Percentiles rank a stretch among this genome's conserved stretches.
These are phyloP conservation scores for Suillus spraguei DNA, from an alignment of 768 basidiomycete genomes.

Conservation along the genomic window DNA sequence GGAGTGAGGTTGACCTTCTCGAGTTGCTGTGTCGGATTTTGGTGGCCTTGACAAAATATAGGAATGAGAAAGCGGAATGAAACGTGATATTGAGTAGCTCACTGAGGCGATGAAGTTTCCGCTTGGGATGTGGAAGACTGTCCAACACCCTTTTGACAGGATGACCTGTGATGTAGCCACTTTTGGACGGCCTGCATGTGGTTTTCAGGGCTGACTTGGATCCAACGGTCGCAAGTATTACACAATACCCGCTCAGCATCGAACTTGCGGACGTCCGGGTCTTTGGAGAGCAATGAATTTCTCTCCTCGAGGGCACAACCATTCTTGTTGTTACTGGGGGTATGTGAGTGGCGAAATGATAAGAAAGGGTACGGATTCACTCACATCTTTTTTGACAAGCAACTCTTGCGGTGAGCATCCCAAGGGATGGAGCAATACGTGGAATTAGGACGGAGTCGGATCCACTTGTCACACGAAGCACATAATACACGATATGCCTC, in stretches of 20 bases:
- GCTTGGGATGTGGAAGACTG: constrained; percentile 15
- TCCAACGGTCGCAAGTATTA: constrained; percentile 68
- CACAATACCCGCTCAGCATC: constrained; percentile 75
- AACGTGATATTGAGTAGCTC: not conserved
- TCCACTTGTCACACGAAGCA: constrained; percentile 84
- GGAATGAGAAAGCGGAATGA: not conserved
- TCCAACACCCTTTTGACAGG: constrained; percentile 46
- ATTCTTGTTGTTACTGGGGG: constrained; percentile 45
- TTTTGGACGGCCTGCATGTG: constrained; percentile 61
- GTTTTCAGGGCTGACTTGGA: constrained; percentile 61
- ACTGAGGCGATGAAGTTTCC: constrained; percentile 25
- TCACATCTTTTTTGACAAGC: constrained; percentile 76
- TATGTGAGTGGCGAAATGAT: constrained; percentile 13
- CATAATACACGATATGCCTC: constrained; percentile 82
- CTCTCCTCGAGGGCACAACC: constrained; percentile 63
- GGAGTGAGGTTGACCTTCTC: not conserved
- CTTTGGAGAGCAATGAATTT: constrained; percentile 58
- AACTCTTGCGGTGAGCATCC: constrained; percentile 85
- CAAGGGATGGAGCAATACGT: constrained; percentile 89
- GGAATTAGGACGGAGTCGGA: constrained; percentile 81
- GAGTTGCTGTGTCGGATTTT: not conserved
- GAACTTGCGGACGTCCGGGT: constrained; percentile 74
- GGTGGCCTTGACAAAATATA: not conserved
- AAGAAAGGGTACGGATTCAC: constrained; percentile 24
- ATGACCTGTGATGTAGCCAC: constrained; percentile 65